Evolutionary conservation across 305 asterid species (phyloP), one percentile per base, ranked within the genome.

Genomic region (Ilex paraguariensis): DNA sequence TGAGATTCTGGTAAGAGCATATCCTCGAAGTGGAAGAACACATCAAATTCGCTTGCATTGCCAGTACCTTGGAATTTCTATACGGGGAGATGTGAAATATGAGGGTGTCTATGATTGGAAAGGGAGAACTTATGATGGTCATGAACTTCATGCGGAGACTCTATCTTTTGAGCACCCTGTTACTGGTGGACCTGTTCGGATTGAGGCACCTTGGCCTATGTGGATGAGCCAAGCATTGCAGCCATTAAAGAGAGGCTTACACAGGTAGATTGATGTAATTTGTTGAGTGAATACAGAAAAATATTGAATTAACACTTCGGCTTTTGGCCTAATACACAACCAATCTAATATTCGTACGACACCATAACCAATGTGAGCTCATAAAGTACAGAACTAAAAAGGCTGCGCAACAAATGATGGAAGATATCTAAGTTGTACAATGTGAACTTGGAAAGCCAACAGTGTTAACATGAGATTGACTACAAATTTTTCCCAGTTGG

Each of bases 1-100:
- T 3, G 89, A 82, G 76, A 80, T 91, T 75, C 48, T 88, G 54
- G 78, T 88, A 67, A 79, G 90, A 79, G 98, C 95, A 7, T 61
- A 71, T 55, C 98, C 98, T 12, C 79, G 67, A 62, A 91, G 92
- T 69, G 95, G 98, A 69, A 81, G 98, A 75, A 91, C 98, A 0
- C 96, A 91, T 75, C 98, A 91, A 75, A 91, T 91, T 58, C 87
- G 98, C 32, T 79, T 88, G 79, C 95, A 91, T 42, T 88, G 98
- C 65, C 96, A 88, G 79, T 88, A 82, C 71, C 95, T 87, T 49
- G 98, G 95, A 42, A 80, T 91, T 61, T 87, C 98, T 40, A 79
- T 88, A 48, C 77, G 85, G 68, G 92, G 96, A 40, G 98, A 91
- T 70, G 95, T 91, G 50, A 85, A 90, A 73, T 87, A 88, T 62